Base-by-base conservation (phyloP, 73 alveolate genomes). In the Paramecium tetraurelia region DNA sequence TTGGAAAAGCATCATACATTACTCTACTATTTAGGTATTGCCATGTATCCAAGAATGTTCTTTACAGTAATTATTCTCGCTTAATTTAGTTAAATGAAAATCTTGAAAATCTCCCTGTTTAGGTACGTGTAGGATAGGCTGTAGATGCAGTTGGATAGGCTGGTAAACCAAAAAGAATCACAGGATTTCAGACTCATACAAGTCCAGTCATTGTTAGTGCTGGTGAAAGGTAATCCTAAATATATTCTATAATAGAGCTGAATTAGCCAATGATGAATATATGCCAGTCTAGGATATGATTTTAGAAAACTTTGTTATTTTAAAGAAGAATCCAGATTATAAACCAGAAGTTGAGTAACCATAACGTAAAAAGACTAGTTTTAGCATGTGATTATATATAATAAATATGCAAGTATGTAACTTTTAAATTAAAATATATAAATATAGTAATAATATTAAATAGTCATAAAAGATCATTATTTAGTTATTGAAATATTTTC, bases 81-180 rank as follows among this genome's bases (percentile, higher is more conserved):
- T 12, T 43, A 14, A 38, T 70, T 6, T 70, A 89, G 94, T 46
- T 89, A 38, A 88, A 89, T 93, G 98, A 97, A 70, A 93, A 96
- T 83, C 95, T 96, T 59, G 97, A 96, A 85, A 96, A 96, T 8
- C 86, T 92, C 38, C 89, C 94, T 58, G 97, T 96, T 4, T 93
- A 92, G 58, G 95, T 96, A 36, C 95, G 97, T 94, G 98, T 97
- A 6, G 99, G 99, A 11, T 96, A 93, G 72, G 99, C 99, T 44
- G 99, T 97, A 14, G 99, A 97, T 95, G 96, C 96, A 31, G 99
- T 97, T n/a, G 99, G 99, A 12, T 96, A 95, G 77, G 97, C 99
- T 44, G 99, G 99, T n/a, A 96, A 97, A 92, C 99, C 99, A n/a
- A 97, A 96, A 93, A 95, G 98, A 38, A 97, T 97, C 53, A 96